Evolutionary conservation across 208 protist genomes (phyloP).

Genomic region (Leishmania gerbilli): DNA sequence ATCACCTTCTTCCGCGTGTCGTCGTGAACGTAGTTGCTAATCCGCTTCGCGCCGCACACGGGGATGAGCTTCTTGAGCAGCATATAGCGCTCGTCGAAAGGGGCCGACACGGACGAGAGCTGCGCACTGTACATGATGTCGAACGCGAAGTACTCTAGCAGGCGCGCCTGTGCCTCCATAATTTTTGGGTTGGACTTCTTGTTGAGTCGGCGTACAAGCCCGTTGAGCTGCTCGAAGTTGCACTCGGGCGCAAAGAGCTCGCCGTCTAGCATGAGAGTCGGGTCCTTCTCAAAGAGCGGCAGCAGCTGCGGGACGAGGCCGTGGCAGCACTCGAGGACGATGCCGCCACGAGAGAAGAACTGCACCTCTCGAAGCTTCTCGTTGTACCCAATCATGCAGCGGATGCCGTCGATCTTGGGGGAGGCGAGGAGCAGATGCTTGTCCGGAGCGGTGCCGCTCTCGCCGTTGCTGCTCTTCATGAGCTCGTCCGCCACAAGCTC

Average conservation of each 20-base stretch:
- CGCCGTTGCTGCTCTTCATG: constrained; percentile 14
- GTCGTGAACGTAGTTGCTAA: constrained; percentile 85
- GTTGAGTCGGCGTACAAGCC: constrained; percentile 64
- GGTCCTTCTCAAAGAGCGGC: constrained; percentile 79
- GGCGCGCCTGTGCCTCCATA: constrained; percentile 41
- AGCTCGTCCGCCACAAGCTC: constrained; percentile 68
- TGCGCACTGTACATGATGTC: constrained; percentile 86
- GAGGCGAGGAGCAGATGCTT: constrained; percentile 70
- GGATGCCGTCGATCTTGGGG: constrained; percentile 91
- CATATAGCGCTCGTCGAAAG: constrained; percentile 81
- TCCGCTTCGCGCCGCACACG: constrained; percentile 75
- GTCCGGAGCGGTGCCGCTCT: constrained; percentile 5
- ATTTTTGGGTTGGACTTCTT: constrained; percentile 40
- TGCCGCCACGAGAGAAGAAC: constrained; percentile 88
- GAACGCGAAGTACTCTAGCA: constrained; percentile 89
- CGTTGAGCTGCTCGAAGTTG: constrained; percentile 89
- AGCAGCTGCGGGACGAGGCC: constrained; percentile 63
- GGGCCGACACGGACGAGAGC: constrained; percentile 49
- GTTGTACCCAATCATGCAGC: constrained; percentile 86
- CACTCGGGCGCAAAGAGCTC: constrained; percentile 86
- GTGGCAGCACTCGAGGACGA: constrained; percentile 85
- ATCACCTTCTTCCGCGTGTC: constrained; percentile 80
- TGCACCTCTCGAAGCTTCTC: constrained; percentile 55
- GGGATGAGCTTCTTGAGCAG: constrained; percentile 85
- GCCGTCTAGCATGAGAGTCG: constrained; percentile 81